Conservation (phyloP, 768 basidiomycete species). For the Wakefieldia striispora region DNA sequence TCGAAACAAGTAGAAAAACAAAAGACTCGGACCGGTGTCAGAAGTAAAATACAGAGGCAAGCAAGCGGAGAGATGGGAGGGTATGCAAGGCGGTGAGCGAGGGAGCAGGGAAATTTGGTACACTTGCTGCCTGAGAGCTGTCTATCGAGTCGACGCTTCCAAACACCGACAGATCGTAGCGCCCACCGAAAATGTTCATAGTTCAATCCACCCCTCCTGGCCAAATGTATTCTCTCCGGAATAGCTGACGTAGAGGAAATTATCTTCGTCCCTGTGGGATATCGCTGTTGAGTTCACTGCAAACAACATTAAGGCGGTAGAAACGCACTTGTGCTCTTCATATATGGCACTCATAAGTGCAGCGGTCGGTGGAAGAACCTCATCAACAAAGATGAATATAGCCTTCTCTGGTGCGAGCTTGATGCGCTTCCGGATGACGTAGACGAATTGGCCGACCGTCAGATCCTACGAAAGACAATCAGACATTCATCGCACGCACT, state of each 20-base stretch:
- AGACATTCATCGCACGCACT: conserved; percentile 22
- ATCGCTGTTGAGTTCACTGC: conserved; percentile 26
- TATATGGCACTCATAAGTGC: conserved; percentile 99
- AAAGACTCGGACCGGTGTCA: conserved; percentile 8
- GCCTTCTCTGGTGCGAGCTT: conserved; percentile 99
- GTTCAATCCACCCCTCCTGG: conserved; percentile 30
- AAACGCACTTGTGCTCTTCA: conserved; percentile 96
- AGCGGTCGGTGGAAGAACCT: conserved; percentile 96
- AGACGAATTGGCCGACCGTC: conserved; percentile 98
- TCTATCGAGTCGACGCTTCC: conserved; percentile 27
- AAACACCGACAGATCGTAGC: conserved; percentile 22
- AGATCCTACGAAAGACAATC: conserved; percentile 62
- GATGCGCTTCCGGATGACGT: conserved; percentile 99
- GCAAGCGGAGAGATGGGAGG: conserved; percentile 22
- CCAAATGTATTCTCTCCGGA: conserved; percentile 98
- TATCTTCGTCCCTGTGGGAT: conserved; percentile 86
- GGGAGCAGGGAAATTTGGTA: conserved; percentile 12
- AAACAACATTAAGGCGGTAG: conserved; percentile 1
- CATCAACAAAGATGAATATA: conserved; percentile 99
- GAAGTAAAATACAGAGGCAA: conserved; percentile 29
- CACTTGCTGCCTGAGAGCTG: conserved; percentile 26
- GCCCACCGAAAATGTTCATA: conserved; percentile 24
- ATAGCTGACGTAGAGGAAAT: conserved; percentile 98
- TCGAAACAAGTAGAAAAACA: conserved; percentile 13
- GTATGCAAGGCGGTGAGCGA: conserved; percentile 23